Evolutionary conservation across 2,329 filamentous ascomycete genomes (phyloP), one percentile per base, ranked within the genome.

Genomic region (Diplodia sapinea): DNA sequence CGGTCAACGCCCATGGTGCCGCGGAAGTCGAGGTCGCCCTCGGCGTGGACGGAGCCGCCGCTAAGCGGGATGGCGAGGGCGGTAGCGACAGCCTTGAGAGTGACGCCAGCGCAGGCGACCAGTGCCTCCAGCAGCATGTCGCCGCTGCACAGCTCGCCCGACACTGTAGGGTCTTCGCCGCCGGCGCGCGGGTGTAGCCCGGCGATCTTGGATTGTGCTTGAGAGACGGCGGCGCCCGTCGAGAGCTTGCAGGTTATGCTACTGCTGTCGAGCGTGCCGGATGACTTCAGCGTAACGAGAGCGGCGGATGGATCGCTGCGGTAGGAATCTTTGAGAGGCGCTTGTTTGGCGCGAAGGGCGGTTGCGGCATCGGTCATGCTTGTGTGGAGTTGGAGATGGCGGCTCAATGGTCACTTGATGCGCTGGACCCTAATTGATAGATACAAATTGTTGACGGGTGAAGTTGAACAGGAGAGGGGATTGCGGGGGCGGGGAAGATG

Each of bases 81-180:
- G 0, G 82, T 84, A 4, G 82, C 80, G 1, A 84, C 82, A 11
- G 82, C 82, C 70, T 83, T 83, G 31, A 84, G 75, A n/a, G 82
- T 84, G 3, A 84, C 82, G 29, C 82, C 82, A 1, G 82, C 80
- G 72, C 82, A 84, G 4, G 82, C 82, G 4, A 85, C 82, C 2
- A 84, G 76, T 0, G 82, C 82, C 67, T 84, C 82, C 13, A 84
- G 78, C 13, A 85, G 76, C 81, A 84, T 82, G 70, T 84, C 82
- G 13, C 82, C 82, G 0, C 78, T 80, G 75, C 82, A 84, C 1
- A 84, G 76, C 70, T 84, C 82, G 66, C 82, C 82, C 0, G 79
- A 82, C 61, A 84, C 78, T 2, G 73, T 68, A 11, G 78, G 76
- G 13, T 63, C 59, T 31, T 51, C 59, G 49, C 82, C 82, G 47